Percentiles rank a stretch among this genome's conserved stretches.
These are phyloP conservation scores for Arachis monticola DNA, from an alignment of 331 rosid species.

Conservation along the genomic window DNA sequence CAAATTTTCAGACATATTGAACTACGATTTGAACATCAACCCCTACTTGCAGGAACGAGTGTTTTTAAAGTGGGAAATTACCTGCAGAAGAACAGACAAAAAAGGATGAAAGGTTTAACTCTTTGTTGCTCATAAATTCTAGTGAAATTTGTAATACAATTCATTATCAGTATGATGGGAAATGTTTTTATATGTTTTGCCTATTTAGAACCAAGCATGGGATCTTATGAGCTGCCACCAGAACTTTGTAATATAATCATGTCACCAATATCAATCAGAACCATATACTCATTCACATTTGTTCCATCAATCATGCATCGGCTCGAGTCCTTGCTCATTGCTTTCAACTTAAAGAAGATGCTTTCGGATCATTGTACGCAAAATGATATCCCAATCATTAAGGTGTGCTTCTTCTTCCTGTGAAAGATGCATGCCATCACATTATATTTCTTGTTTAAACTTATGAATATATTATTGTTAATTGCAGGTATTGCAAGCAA, in stretches of 20 bases:
- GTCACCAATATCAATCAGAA: constrained; percentile 62
- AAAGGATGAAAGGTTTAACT: constrained; percentile 51
- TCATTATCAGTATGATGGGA: background rate
- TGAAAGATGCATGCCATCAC: constrained; percentile 3
- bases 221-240: constrained; percentile 60
- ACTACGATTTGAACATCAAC: constrained; percentile 44
- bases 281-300: constrained; percentile 63
- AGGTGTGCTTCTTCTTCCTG: constrained; percentile 45
- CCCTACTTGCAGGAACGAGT: constrained; percentile 48
- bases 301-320: constrained; percentile 74
- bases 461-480: background rate
- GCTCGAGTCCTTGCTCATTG: constrained; percentile 63
- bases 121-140: background rate
- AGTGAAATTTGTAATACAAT: background rate
- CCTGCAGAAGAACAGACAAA: constrained; percentile 42
- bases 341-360: constrained; percentile 64
- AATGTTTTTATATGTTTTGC: background rate
- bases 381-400: constrained; percentile 56
- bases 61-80: constrained; percentile 49
- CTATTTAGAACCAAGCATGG: constrained; percentile 45
- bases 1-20: constrained; percentile 49
- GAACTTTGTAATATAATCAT: constrained; percentile 65
- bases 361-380: constrained; percentile 59
- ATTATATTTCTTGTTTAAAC: background rate
- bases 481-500: constrained; percentile 69